These are phyloP conservation scores for Microsporum audouinii DNA, from an alignment of 2,329 filamentous ascomycete genomes.

Conservation along the genomic window DNA sequence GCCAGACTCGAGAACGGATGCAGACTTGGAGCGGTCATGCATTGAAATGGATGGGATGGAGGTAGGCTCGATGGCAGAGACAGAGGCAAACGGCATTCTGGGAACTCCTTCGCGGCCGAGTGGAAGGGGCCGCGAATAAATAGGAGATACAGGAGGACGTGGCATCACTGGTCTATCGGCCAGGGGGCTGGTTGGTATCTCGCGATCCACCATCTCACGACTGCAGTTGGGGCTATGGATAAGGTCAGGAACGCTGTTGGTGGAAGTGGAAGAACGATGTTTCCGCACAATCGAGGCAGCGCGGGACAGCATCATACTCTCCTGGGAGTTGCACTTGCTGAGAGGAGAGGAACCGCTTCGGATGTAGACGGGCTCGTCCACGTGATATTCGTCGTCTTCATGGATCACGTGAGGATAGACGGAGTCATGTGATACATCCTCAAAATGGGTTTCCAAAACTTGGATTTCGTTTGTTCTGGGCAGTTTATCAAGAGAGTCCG, in stretches of 20 bases:
- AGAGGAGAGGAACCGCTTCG: slow-evolving; percentile 42
- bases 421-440: slow-evolving; percentile 24
- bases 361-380: slow-evolving; percentile 28
- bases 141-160: slow-evolving; percentile 17
- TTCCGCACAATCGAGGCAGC: slow-evolving; percentile 38
- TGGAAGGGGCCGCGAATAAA: slow-evolving; percentile 16
- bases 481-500: slow-evolving; percentile 6
- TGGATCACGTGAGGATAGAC: slow-evolving; percentile 35
- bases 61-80: slow-evolving; percentile 27
- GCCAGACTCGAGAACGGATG: slow-evolving; percentile 24
- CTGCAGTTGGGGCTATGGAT: slow-evolving; percentile 32
- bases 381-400: slow-evolving; percentile 34
- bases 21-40: slow-evolving; percentile 30
- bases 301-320: slow-evolving; percentile 44
- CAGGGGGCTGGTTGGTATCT: slow-evolving; percentile 7
- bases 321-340: slow-evolving; percentile 47
- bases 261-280: slow-evolving; percentile 38
- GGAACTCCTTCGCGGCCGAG: background rate
- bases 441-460: slow-evolving; percentile 22
- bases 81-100: slow-evolving; percentile 15
- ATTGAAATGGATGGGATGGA: slow-evolving; percentile 14
- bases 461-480: slow-evolving; percentile 23
- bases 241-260: slow-evolving; percentile 36
- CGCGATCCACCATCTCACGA: slow-evolving; percentile 24
- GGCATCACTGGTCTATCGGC: background rate